These are phyloP conservation scores for Leccinum uliginosum DNA, from an alignment of 768 basidiomycete genomes.

Conservation along the genomic window DNA sequence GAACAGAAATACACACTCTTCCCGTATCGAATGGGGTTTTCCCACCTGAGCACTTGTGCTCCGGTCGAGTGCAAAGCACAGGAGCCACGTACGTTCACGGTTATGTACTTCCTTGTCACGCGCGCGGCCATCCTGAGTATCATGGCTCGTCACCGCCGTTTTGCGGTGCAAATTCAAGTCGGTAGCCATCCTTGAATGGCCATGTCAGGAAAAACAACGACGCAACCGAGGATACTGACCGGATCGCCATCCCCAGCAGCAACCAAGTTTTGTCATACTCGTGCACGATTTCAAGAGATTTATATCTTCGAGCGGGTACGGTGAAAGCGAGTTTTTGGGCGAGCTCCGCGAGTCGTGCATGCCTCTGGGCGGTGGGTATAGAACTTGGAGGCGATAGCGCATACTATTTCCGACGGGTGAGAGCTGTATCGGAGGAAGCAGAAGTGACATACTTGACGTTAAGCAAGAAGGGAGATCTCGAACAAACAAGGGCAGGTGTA, in stretches of 20 bases:
- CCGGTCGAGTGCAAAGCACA: constrained; percentile 82
- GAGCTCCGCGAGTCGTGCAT: constrained; percentile 72
- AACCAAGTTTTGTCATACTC: constrained; percentile 97
- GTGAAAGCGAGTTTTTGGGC: constrained; percentile 86
- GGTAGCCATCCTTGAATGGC: constrained; percentile 73
- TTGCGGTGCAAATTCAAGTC: constrained; percentile 95
- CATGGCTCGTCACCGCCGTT: constrained; percentile 51
- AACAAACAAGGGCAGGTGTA: constrained; percentile 90
- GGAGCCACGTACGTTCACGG: constrained; percentile 90
- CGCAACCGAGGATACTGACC: constrained; percentile 37
- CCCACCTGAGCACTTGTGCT: constrained; percentile 96
- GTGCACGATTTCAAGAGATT: constrained; percentile 92
- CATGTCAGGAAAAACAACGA: constrained; percentile 8
- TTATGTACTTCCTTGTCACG: constrained; percentile 87
- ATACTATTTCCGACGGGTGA: constrained; percentile 52
- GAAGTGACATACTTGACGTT: constrained; percentile 71
- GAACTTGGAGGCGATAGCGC: constrained; percentile 91
- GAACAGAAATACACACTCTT: constrained; percentile 63
- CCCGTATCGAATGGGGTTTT: constrained; percentile 87
- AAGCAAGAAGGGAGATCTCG: constrained; percentile 89
- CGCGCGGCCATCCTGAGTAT: constrained; percentile 74
- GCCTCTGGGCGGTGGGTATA: constrained; percentile 76
- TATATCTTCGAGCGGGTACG: constrained; percentile 83
- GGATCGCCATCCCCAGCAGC: constrained; percentile 79
- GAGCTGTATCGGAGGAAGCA: background rate